Evolutionary conservation across 202 grass and related monocot species (phyloP).

Genomic region (Saccharum hybrid): DNA sequence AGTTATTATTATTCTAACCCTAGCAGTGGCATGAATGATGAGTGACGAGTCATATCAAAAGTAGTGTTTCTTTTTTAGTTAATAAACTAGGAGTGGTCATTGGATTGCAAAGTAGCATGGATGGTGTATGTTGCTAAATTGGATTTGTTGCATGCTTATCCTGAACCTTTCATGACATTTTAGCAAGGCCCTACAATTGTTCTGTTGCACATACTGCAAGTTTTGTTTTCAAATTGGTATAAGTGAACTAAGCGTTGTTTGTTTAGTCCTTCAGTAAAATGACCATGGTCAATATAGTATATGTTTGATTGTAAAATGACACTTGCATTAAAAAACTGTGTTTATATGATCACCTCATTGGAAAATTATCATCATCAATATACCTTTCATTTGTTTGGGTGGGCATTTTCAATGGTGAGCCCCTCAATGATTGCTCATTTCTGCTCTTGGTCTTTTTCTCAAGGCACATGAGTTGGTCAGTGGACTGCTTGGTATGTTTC

Average conservation of each 20-base stretch:
- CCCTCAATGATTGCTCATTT: slow-evolving; percentile 17
- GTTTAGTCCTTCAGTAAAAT: slow-evolving; percentile 23
- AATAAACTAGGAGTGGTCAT: not conserved
- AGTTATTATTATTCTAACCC: not conserved
- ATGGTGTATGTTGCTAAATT: not conserved
- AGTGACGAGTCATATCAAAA: not conserved
- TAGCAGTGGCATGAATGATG: slow-evolving; percentile 13
- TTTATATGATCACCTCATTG: not conserved
- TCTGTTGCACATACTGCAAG: not conserved
- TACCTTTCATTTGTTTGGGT: not conserved
- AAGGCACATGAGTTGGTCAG: slow-evolving; percentile 82
- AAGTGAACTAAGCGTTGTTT: not conserved
- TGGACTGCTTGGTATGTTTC: slow-evolving; percentile 70
- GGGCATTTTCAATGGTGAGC: not conserved
- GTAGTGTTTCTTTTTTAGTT: not conserved
- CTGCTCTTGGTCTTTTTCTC: slow-evolving; percentile 35
- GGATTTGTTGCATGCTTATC: slow-evolving; percentile 14
- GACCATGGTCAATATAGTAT: not conserved
- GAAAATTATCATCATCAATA: slow-evolving; percentile 13
- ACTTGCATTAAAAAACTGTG: not conserved
- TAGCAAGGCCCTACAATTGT: slow-evolving; percentile 7
- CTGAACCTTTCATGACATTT: not conserved
- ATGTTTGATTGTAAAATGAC: not conserved
- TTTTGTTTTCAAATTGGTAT: not conserved
- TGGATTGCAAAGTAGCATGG: not conserved